A percentile compares a stretch with the other conserved stretches of the same genome.
phyloP scores from a whole-genome alignment of 2,329 filamentous ascomycete genomes.

The Botrytis hyacinthi region DNA sequence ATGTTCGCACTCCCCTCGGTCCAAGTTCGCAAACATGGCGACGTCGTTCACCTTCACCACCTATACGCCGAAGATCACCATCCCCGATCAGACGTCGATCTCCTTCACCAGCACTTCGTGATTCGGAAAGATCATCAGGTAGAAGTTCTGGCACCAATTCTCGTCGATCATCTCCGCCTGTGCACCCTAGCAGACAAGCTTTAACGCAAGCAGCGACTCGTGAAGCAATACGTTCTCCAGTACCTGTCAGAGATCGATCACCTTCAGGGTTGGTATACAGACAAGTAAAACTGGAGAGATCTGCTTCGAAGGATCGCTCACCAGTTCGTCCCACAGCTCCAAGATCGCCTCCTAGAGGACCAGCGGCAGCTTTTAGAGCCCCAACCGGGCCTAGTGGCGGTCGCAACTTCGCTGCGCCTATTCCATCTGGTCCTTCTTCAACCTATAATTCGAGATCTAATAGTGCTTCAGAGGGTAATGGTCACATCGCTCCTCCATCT shows the following conservation, averaged over 20 bases:
- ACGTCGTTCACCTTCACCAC: slow-evolving; percentile 54
- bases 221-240: slow-evolving; percentile 34
- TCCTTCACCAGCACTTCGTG: slow-evolving; percentile 49
- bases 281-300: slow-evolving; percentile 35
- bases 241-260: slow-evolving; percentile 32
- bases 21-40: slow-evolving; percentile 49
- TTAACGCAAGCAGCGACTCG: slow-evolving; percentile 41
- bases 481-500: slow-evolving; percentile 32
- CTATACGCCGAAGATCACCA: slow-evolving; percentile 40
- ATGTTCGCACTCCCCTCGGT: slow-evolving; percentile 44
- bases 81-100: slow-evolving; percentile 40
- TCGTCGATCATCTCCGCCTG: slow-evolving; percentile 58
- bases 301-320: slow-evolving; percentile 37
- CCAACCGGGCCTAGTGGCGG: slow-evolving; percentile 38
- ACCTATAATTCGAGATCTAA: slow-evolving; percentile 26
- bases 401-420: slow-evolving; percentile 35
- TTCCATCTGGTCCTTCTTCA: slow-evolving; percentile 20
- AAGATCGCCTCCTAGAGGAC: slow-evolving; percentile 39
- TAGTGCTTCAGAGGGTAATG: slow-evolving; percentile 26
- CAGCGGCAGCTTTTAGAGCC: slow-evolving; percentile 36
- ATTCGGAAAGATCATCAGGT: slow-evolving; percentile 50
- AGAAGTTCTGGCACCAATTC: slow-evolving; percentile 58
- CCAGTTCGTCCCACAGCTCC: slow-evolving; percentile 31
- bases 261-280: slow-evolving; percentile 32
- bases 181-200: slow-evolving; percentile 53